These are phyloP conservation scores for Nothophaeocryptopus gaeumannii DNA, from an alignment of 2,329 filamentous ascomycete species.

Conservation along the genomic window DNA sequence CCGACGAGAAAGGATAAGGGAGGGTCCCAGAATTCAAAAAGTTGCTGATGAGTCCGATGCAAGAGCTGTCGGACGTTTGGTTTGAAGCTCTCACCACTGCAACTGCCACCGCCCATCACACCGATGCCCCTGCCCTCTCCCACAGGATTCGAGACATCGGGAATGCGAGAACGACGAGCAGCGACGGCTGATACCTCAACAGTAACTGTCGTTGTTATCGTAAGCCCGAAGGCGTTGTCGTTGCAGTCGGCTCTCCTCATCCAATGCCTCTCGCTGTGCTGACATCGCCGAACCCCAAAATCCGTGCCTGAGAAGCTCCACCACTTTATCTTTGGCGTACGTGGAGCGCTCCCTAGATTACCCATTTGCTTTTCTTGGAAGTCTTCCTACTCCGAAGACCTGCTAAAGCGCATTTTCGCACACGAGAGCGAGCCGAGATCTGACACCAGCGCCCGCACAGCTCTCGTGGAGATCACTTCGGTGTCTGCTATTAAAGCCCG, in stretches of 20 bases:
- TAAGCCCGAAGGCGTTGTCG: too few relatives aligned
- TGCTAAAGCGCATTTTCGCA: too few relatives aligned
- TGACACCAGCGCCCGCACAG: background rate
- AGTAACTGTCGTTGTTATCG: too few relatives aligned
- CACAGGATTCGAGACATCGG: background rate
- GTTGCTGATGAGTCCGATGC: background rate
- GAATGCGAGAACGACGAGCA: constrained; percentile 3
- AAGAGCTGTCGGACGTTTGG: too few relatives aligned
- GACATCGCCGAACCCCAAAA: background rate
- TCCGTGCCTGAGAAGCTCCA: constrained; percentile 3
- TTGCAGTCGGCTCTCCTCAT: constrained; percentile 5
- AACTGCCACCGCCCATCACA: background rate
- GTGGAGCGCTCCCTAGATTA: background rate
- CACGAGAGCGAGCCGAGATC: too few relatives aligned
- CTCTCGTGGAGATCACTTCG: constrained; percentile 1
- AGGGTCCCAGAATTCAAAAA: constrained; percentile 4
- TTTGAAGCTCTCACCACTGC: background rate
- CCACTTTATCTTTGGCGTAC: background rate
- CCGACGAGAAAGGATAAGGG: background rate
- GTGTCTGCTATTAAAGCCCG: constrained; percentile 4
- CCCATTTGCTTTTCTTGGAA: constrained; percentile 5
- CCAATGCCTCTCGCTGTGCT: background rate
- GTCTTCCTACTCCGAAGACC: too few relatives aligned
- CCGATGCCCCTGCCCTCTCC: background rate
- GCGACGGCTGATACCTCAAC: too few relatives aligned